These are phyloP conservation scores for Penicillium corylophilum DNA, from an alignment of 2,329 filamentous ascomycete species.

Conservation along the genomic window DNA sequence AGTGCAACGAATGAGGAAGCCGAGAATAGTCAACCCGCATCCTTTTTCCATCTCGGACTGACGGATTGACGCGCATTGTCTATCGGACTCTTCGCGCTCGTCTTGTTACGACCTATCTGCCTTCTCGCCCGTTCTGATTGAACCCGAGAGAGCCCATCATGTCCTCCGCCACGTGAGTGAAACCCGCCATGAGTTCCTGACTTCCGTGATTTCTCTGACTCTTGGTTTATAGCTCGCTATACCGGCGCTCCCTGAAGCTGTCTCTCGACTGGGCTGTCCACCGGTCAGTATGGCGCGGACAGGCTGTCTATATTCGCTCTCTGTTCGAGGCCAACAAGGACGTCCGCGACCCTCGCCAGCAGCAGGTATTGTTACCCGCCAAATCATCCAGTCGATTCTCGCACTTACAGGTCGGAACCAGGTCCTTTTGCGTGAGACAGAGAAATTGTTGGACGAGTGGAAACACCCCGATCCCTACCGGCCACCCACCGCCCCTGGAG, in stretches of 20 bases:
- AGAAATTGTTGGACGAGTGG: conserved; percentile 85
- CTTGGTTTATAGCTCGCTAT: conserved; percentile 61
- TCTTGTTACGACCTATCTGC: background rate
- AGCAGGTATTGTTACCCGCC: conserved; percentile 60
- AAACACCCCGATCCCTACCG: conserved; percentile 96
- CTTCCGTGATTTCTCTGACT: conserved; percentile 9
- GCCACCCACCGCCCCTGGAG: conserved; percentile 87
- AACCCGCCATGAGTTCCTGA: background rate
- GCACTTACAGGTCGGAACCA: conserved; percentile 40
- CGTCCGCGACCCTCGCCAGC: conserved; percentile 78
- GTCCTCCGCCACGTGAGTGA: conserved; percentile 42
- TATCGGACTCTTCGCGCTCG: conserved; percentile 2
- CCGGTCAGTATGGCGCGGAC: conserved; percentile 88
- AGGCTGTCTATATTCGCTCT: conserved; percentile 91
- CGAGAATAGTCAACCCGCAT: conserved; percentile 25
- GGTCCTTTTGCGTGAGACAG: conserved; percentile 83
- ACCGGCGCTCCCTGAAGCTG: conserved; percentile 89
- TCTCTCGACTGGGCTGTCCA: conserved; percentile 94
- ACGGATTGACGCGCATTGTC: conserved; percentile 5
- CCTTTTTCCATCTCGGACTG: conserved; percentile 5
- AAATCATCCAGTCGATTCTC: background rate
- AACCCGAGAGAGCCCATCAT: conserved; percentile 24
- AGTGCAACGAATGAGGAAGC: conserved; percentile 24
- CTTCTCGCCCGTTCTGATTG: background rate
- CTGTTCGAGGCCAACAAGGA: conserved; percentile 92